Percentiles rank a stretch among this genome's conserved stretches.
These are phyloP conservation scores for Aureobasidium uvarum DNA, from an alignment of 2,329 filamentous ascomycete species.

Conservation along the genomic window DNA sequence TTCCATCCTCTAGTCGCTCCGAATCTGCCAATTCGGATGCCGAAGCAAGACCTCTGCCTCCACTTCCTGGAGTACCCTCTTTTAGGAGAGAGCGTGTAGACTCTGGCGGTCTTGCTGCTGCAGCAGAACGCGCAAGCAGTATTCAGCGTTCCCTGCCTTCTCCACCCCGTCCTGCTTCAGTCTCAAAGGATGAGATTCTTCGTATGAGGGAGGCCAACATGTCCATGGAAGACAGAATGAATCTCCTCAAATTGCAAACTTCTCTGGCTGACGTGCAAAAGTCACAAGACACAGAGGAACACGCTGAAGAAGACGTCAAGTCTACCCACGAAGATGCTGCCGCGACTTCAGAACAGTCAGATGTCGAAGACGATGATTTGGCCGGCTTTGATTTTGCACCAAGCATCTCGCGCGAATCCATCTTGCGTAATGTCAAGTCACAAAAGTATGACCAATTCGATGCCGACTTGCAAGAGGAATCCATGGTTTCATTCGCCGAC, in stretches of 20 bases:
- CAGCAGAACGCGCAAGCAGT: constrained; percentile 68
- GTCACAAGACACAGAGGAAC: background rate
- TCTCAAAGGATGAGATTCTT: constrained; percentile 74
- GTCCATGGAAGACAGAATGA: constrained; percentile 80
- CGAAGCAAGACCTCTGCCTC: constrained; percentile 81
- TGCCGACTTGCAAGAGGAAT: constrained; percentile 44
- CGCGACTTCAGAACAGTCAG: constrained; percentile 38
- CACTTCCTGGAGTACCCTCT: constrained; percentile 70
- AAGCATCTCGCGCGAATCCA: constrained; percentile 89
- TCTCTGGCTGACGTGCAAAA: constrained; percentile 26
- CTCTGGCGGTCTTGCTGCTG: constrained; percentile 64
- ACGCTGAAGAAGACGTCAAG: constrained; percentile 32
- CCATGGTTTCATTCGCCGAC: constrained; percentile 59
- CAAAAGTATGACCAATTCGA: constrained; percentile 52
- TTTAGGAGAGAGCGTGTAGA: constrained; percentile 53
- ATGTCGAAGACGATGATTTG: constrained; percentile 34
- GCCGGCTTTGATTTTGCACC: constrained; percentile 52
- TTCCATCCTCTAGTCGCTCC: constrained; percentile 60
- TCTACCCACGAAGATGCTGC: constrained; percentile 30
- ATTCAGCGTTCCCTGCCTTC: constrained; percentile 68
- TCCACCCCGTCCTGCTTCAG: constrained; percentile 64
- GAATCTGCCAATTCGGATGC: constrained; percentile 75
- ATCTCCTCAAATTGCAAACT: constrained; percentile 66
- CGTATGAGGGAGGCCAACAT: constrained; percentile 69
- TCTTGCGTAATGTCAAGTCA: constrained; percentile 80